phyloP scores from a whole-genome alignment of 1,284 basidiomycete genomes.

The Irpex sp. region DNA sequence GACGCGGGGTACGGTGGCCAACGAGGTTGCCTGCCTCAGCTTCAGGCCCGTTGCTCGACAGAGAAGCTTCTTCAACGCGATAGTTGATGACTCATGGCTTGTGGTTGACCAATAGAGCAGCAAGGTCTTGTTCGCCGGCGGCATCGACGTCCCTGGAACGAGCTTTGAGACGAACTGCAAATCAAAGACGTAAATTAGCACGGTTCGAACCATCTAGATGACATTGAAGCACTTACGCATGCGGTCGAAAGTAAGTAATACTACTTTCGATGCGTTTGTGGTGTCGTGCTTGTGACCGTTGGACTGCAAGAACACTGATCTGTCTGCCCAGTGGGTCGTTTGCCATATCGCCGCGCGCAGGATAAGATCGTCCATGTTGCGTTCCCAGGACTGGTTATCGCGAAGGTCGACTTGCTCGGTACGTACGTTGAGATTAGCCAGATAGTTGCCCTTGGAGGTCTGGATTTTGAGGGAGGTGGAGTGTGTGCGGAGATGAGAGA shows the following conservation, averaged over 20 bases:
- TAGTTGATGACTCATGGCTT: constrained; percentile 20
- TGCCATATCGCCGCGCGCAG: constrained; percentile 92
- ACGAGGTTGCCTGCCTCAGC: not conserved
- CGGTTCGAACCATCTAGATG: not conserved
- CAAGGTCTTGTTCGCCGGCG: constrained; percentile 73
- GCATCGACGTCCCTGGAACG: constrained; percentile 76
- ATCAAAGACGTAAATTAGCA: constrained; percentile 2
- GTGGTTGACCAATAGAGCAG: constrained; percentile 49
- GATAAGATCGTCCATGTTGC: constrained; percentile 94
- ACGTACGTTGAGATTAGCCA: constrained; percentile 79
- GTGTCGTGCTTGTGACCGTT: constrained; percentile 29
- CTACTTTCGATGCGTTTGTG: constrained; percentile 70
- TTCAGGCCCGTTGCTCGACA: not conserved
- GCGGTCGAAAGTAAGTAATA: constrained; percentile 88
- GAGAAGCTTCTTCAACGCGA: not conserved
- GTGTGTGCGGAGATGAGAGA: constrained; percentile 73
- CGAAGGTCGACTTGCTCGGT: constrained; percentile 83
- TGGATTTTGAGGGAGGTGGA: constrained; percentile 85
- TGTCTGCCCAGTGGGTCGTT: constrained; percentile 87
- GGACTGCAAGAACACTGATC: constrained; percentile 65
- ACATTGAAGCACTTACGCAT: constrained; percentile 60
- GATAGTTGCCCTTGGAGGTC: too few species aligned
- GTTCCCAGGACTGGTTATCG: constrained; percentile 48
- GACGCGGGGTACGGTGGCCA: not conserved
- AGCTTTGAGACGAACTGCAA: constrained; percentile 76